A percentile compares a stretch with the other conserved stretches of the same genome.
phyloP scores from a whole-genome alignment of 768 basidiomycete genomes.

The Gloeostereum incarnatum region DNA sequence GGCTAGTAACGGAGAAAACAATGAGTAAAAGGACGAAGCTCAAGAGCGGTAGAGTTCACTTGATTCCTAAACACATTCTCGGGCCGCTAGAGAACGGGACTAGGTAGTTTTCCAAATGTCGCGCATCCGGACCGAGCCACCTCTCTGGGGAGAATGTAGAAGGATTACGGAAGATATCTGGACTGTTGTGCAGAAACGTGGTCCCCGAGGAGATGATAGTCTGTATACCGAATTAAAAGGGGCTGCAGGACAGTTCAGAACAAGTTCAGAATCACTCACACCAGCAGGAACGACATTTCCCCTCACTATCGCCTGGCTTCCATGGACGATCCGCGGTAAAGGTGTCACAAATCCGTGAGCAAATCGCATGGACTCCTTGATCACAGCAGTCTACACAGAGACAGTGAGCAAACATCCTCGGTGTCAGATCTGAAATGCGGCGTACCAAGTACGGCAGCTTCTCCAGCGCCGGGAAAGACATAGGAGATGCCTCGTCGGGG shows the following conservation, averaged over 20 bases:
- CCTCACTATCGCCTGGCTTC: neutral
- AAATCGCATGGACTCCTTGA: neutral
- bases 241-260: neutral
- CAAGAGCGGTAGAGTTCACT: no score
- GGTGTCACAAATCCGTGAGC: neutral
- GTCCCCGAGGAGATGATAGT: slow-evolving; percentile 26
- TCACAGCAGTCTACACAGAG: neutral
- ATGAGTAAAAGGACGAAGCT: no score
- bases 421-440: slow-evolving; percentile 1
- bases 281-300: neutral
- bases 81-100: slow-evolving; percentile 38
- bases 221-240: slow-evolving; percentile 15
- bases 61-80: slow-evolving; percentile 32
- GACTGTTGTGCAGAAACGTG: slow-evolving; percentile 24
- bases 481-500: slow-evolving; percentile 19
- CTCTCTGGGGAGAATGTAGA: slow-evolving; percentile 29
- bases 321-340: neutral
- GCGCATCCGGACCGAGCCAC: slow-evolving; percentile 25
- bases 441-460: slow-evolving; percentile 33
- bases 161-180: slow-evolving; percentile 26
- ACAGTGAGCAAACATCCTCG: no score
- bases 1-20: neutral
- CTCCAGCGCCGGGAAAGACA: slow-evolving; percentile 22
- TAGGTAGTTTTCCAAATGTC: slow-evolving; percentile 24
- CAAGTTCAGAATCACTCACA: neutral